Evolutionary conservation across 2,329 filamentous ascomycete genomes (phyloP), one percentile per base, ranked within the genome.

Genomic region (Penicillium sp.): DNA sequence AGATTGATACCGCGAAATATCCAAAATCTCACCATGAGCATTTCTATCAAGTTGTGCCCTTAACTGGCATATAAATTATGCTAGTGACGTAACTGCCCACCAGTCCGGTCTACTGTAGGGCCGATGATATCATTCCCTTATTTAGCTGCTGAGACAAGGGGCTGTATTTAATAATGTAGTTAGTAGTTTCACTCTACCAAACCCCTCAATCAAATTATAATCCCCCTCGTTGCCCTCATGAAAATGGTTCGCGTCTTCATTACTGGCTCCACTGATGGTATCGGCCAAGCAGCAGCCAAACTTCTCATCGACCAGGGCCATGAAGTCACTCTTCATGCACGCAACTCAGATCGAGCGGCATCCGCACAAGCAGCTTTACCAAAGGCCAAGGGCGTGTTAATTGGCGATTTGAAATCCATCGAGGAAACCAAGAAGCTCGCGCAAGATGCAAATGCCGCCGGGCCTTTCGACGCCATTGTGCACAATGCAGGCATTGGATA

Each of bases 221-320:
- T n/a, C n/a, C n/a, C n/a, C n/a, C n/a, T n/a, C n/a, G n/a, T n/a
- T n/a, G n/a, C 19, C 33, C 18, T n/a, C 13, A 39, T 29, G 33
- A 53, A 42, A 23, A 60, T 62, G 61, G 48, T 56, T 10, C 61
- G 61, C 28, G 78, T 82, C 13, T 68, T 70, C 55, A 83, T 86
- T 55, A 86, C 83, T 8, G 83, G 83, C 42, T 84, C 81, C 19
- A 79, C 79, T 11, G 83, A 86, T 63, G 83, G 83, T 55, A 76
- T 86, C 29, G 83, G 83, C 51, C 76, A 75, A 21, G 71, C 77
- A 1, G 77, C 81, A 1, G 83, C 83, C 33, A 74, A 79, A 54
- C 71, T 74, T 6, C 79, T 86, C 24, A 61, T 78, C 44, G 69
- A 77, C 3, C 75, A 77, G 49, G 83, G 83, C 40, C 83, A 86